Evolutionary conservation across 108 stramenopile genomes (phyloP).

Genomic region (Cyclotella baltica): DNA sequence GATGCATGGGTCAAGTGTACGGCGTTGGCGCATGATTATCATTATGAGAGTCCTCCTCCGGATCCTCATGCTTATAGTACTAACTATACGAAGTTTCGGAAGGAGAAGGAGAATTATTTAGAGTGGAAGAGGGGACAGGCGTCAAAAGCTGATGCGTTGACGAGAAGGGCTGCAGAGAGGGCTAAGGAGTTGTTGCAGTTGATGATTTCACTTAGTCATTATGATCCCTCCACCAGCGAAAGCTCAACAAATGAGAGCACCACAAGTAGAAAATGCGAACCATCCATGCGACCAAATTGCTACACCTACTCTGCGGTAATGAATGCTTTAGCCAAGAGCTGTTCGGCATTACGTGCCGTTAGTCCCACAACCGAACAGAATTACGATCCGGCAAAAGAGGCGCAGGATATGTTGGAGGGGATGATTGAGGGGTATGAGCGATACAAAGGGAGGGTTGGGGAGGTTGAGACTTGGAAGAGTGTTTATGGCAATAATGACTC

Average conservation of each 20-base stretch:
- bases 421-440: slow-evolving; percentile 49
- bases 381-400: slow-evolving; percentile 55
- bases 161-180: slow-evolving; percentile 40
- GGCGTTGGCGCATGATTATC: slow-evolving; percentile 54
- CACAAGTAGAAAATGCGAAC: slow-evolving; percentile 30
- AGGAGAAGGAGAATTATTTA: slow-evolving; percentile 22
- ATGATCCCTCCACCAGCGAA: slow-evolving; percentile 16
- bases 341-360: slow-evolving; percentile 35
- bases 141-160: slow-evolving; percentile 45
- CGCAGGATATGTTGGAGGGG: slow-evolving; percentile 51
- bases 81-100: neutral
- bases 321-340: slow-evolving; percentile 67
- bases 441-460: slow-evolving; percentile 46
- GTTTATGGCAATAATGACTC: slow-evolving; percentile 8
- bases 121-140: slow-evolving; percentile 46
- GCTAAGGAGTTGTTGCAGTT: slow-evolving; percentile 50
- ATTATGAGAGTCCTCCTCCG: slow-evolving; percentile 28
- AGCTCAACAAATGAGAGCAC: neutral
- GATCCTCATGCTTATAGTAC: neutral
- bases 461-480: slow-evolving; percentile 23
- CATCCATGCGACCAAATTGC: slow-evolving; percentile 52
- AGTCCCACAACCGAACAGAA: neutral
- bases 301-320: slow-evolving; percentile 63
- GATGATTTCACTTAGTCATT: slow-evolving; percentile 54
- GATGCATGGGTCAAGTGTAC: slow-evolving; percentile 64